Evolutionary conservation across 2,329 filamentous ascomycete genomes (phyloP).

Genomic region (Penicillium griseofulvum): DNA sequence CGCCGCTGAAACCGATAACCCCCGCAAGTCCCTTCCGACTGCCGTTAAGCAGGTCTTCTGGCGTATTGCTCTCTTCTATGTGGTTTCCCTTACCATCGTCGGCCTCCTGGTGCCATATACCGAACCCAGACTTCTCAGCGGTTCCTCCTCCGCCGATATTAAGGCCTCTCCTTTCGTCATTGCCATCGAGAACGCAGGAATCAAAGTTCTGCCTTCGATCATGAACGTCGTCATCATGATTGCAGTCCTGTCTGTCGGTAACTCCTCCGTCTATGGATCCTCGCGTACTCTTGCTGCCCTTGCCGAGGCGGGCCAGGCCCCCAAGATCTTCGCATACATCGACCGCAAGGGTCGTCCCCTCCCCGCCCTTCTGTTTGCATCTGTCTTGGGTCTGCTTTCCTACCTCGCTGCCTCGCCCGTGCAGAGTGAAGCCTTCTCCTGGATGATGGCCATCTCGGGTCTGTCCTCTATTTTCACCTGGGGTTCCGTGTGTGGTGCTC

Average conservation of each 20-base stretch:
- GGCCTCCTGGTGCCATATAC: conserved; percentile 77
- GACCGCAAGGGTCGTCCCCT: conserved; percentile 79
- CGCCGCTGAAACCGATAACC: conserved; percentile 58
- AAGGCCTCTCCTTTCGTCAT: conserved; percentile 90
- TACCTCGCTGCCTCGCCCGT: conserved; percentile 68
- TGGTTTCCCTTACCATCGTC: conserved; percentile 76
- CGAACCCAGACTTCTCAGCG: conserved; percentile 61
- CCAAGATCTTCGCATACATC: conserved; percentile 73
- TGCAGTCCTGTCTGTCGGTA: conserved; percentile 85
- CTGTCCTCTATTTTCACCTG: conserved; percentile 74
- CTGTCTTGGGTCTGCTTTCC: conserved; percentile 67
- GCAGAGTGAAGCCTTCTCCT: conserved; percentile 66
- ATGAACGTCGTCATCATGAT: conserved; percentile 96
- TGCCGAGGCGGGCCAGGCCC: conserved; percentile 82
- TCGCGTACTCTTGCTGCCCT: conserved; percentile 86
- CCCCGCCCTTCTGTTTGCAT: conserved; percentile 67
- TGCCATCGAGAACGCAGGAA: conserved; percentile 80
- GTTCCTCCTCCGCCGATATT: conserved; percentile 60
- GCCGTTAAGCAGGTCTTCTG: conserved; percentile 94
- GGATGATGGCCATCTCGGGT: conserved; percentile 75
- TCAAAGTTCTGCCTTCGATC: conserved; percentile 74
- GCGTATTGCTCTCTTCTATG: conserved; percentile 88
- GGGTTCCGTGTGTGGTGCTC: conserved; percentile 81
- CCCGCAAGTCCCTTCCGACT: conserved; percentile 70
- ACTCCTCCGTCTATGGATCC: conserved; percentile 87